These are phyloP conservation scores for Capsicum chinense DNA, from an alignment of 257 asterid genomes.

Conservation along the genomic window DNA sequence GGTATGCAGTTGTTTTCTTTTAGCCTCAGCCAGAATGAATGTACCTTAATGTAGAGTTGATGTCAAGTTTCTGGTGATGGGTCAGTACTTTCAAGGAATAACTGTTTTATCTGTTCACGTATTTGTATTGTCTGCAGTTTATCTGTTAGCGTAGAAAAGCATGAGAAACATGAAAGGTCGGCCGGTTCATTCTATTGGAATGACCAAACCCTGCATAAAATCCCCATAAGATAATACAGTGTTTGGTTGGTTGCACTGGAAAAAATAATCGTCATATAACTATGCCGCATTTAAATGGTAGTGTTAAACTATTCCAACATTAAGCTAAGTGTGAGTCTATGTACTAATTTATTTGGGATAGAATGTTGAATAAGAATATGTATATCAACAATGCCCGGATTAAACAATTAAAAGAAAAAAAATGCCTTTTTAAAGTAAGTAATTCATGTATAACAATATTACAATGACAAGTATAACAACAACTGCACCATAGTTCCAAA, in stretches of 20 bases:
- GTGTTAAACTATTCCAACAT: background rate
- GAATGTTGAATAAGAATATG: background rate
- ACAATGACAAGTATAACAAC: background rate
- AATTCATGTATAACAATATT: background rate
- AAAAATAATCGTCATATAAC: background rate
- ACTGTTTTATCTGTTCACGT: conserved; percentile 8
- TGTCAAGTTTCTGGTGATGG: conserved; percentile 1
- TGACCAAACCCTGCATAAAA: background rate
- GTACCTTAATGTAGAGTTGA: background rate
- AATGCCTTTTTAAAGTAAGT: background rate
- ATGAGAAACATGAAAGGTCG: background rate
- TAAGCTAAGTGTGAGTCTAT: background rate
- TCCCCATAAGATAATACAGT: background rate
- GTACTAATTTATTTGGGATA: background rate
- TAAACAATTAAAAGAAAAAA: background rate
- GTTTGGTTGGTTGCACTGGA: background rate
- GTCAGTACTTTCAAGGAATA: background rate
- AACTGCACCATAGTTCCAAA: background rate
- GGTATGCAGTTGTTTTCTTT: background rate
- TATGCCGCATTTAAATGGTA: background rate
- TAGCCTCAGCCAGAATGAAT: background rate
- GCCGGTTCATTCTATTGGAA: conserved; percentile 6
- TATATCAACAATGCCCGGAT: background rate
- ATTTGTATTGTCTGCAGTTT: background rate
- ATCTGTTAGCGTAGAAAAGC: background rate